Conservation (phyloP, 2,329 filamentous ascomycete genomes). For the Microdochium bolleyi region DNA sequence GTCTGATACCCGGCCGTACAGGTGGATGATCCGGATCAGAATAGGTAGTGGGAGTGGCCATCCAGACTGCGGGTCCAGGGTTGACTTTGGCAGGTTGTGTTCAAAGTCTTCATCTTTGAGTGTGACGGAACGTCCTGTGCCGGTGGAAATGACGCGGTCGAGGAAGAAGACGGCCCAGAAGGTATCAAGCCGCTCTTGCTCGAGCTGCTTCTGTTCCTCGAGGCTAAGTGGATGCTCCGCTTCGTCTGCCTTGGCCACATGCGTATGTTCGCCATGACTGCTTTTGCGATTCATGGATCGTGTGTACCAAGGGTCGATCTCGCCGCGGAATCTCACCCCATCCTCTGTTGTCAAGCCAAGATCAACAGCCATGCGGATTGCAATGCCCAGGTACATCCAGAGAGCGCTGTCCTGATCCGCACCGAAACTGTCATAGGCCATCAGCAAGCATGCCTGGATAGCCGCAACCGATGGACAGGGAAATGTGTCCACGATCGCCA, state of each 20-base stretch:
- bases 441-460: slow-evolving; percentile 73
- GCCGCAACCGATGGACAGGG: slow-evolving; percentile 76
- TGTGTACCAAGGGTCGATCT: slow-evolving; percentile 40
- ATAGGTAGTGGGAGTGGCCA: slow-evolving; percentile 76
- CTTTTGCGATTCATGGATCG: slow-evolving; percentile 32
- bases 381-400: slow-evolving; percentile 89
- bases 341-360: slow-evolving; percentile 76
- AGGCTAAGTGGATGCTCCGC: slow-evolving; percentile 32
- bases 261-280: slow-evolving; percentile 10
- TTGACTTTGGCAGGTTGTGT: slow-evolving; percentile 54
- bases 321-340: slow-evolving; percentile 57
- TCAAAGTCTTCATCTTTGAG: slow-evolving; percentile 81
- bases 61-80: slow-evolving; percentile 45
- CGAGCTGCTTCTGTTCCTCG: slow-evolving; percentile 55
- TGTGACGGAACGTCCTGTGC: slow-evolving; percentile 76
- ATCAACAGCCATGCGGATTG: slow-evolving; percentile 77
- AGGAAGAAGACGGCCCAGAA: slow-evolving; percentile 89
- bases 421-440: slow-evolving; percentile 86
- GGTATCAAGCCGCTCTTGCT: slow-evolving; percentile 77
- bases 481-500: slow-evolving; percentile 75
- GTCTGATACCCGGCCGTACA: slow-evolving; percentile 80
- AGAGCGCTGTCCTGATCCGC: slow-evolving; percentile 81
- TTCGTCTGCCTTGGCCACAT: slow-evolving; percentile 29
- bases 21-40: slow-evolving; percentile 74
- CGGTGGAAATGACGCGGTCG: slow-evolving; percentile 80